Conservation (phyloP, 371 early-diverging fungal species). For the Actinomucor elegans region DNA sequence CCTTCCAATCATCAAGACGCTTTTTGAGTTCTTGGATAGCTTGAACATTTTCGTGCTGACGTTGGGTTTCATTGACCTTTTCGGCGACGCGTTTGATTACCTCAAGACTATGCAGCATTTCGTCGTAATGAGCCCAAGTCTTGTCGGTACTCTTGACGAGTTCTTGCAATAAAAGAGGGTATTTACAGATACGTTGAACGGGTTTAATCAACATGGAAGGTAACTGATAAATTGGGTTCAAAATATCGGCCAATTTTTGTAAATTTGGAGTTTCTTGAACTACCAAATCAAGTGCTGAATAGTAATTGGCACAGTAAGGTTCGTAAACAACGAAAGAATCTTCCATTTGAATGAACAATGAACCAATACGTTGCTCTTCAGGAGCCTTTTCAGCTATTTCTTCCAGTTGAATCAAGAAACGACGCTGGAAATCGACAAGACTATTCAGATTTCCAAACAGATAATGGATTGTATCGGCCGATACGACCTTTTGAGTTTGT, state of each 20-base stretch:
- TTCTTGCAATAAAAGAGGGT: slow-evolving; percentile 86
- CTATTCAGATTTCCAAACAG: slow-evolving; percentile 91
- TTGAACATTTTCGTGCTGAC: slow-evolving; percentile 82
- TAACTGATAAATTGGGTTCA: slow-evolving; percentile 84
- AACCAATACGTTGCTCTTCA: slow-evolving; percentile 90
- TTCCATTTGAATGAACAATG: slow-evolving; percentile 73
- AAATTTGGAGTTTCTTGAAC: slow-evolving; percentile 48
- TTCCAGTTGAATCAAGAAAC: slow-evolving; percentile 93
- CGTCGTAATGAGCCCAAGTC: slow-evolving; percentile 69
- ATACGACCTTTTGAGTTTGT: slow-evolving; percentile 57
- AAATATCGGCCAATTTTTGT: slow-evolving; percentile 59
- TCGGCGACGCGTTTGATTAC: slow-evolving; percentile 86
- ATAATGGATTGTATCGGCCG: slow-evolving; percentile 72
- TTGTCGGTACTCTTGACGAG: slow-evolving; percentile 71
- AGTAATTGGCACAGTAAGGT: slow-evolving; percentile 91
- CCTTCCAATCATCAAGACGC: slow-evolving; percentile 58
- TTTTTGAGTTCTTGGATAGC: slow-evolving; percentile 75
- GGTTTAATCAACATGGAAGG: slow-evolving; percentile 95
- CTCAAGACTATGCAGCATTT: slow-evolving; percentile 77
- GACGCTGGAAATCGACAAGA: slow-evolving; percentile 93
- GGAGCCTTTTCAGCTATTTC: slow-evolving; percentile 69
- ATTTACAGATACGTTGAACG: slow-evolving; percentile 96
- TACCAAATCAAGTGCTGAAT: slow-evolving; percentile 67
- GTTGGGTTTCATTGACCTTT: slow-evolving; percentile 88
- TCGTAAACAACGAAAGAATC: slow-evolving; percentile 90